Evolutionary conservation across 371 early-diverging fungal genomes (phyloP), one percentile per base, ranked within the genome.

Genomic region (Rhizomucor pusillus): DNA sequence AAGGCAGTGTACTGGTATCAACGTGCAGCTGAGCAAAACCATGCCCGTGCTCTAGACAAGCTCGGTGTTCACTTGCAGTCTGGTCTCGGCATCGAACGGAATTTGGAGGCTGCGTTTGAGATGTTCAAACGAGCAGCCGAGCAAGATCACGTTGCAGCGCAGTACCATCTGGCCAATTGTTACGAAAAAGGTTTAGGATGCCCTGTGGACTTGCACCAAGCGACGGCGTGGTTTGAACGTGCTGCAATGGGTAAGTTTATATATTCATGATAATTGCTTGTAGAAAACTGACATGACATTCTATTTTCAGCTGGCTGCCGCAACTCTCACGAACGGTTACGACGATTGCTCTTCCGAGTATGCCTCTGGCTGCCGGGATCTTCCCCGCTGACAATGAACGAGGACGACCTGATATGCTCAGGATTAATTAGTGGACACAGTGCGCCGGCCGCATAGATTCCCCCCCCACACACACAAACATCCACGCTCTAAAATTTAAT

Each of bases 31-130:
- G 68, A 75, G 24, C 83, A 87, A 46, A 77, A 79, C 54, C 82
- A 82, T 62, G 80, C 86, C 18, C 70, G 87, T 22, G 87, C 87
- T 24, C 88, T 90, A 67, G 89, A 93, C 70, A 91, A 91, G 64
- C 77, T 91, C 6, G 94, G 84, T 6, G 80, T 86, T 54, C 85
- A 84, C 53, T 83, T 88, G 43, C 90, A 90, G 53, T 70, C 81
- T 52, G 93, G 93, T 16, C 78, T 84, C 48, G 92, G 89, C 45
- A 70, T 77, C 25, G 61, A 68, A 5, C 71, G 72, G 39, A 79
- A 89, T 65, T 61, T 75, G 13, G 62, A 52, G 37, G 60, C 73
- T 29, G 89, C 90, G 2, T 78, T 84, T 41, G 59, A 71, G 10
- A 77, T 79, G 56, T 87, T 81, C 57, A 59, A 66, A 23, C 63